Base-by-base conservation (phyloP, 352 stramenopile genomes). In the Globisporangium sylvaticum region DNA sequence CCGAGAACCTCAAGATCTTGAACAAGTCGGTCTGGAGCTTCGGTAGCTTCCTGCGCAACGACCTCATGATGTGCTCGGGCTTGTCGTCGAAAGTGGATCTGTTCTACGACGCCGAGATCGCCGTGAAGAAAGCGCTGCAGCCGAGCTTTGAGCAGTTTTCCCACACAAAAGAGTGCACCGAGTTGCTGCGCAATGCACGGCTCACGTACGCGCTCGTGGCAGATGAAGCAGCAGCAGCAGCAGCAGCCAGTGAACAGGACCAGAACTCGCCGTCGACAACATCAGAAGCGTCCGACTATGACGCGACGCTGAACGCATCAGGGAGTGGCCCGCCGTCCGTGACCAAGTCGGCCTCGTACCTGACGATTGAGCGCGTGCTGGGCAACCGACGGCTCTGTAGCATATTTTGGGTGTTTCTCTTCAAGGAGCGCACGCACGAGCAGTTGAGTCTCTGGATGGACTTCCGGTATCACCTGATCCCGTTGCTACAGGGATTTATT, bases 401-500 rank as follows among this genome's bases (percentile, higher is more conserved):
- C 53, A 80, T 95, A 0, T 95, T 95, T 60, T 95, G 87, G 87
- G 84, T 95, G 7, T 93, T 91, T 66, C 59, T 95, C 18, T 95
- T 93, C 69, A 93, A 94, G 61, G 87, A 95, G 34, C 85, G 87
- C 46, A 87, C 81, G 4, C 87, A 95, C 58, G 77, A 91, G 54
- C 84, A 90, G 39, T 53, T 95, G 48, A 95, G 87, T 73, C 66
- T 92, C 20, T 95, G 85, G 85, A 92, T 95, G 85, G 87, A 95
- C 32, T 79, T 90, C 44, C 77, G 77, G 20, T 83, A 93, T 66
- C 81, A 91, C 7, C 59, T 95, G 4, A 39, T 91, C 31, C 87
- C 87, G 20, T 52, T 92, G 32, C 74, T 94, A 0, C 74, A 84
- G 15, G 75, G 79, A 18, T 90, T 90, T 62, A 78, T 89, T 50